Evolutionary conservation across 129 eudicot species (phyloP), one percentile per base, ranked within the genome.

Genomic region (Lactuca saligna): DNA sequence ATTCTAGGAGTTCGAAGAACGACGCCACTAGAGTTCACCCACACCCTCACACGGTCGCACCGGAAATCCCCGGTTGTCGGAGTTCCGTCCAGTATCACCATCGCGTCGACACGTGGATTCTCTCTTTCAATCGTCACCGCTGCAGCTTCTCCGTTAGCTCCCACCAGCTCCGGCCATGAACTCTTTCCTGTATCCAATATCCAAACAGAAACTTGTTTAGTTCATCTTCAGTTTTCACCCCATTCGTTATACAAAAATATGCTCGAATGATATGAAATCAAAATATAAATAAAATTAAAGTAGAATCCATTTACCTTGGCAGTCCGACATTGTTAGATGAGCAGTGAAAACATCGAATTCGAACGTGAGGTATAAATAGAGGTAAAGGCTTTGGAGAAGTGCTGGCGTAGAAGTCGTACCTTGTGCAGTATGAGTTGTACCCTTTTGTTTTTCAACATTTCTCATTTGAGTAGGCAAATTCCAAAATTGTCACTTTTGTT

Each of bases 121-220:
- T 86, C 81, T 61, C 57, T 72, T 82, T 83, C 88, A n/a, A 83
- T 78, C 14, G 13, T 75, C 32, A n/a, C 57, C 3, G 67, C 87
- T 0, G 85, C 91, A 0, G 8, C 74, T 17, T 65, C 62, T 34
- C 91, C 87, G 0, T 51, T 49, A n/a, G 2, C 17, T 8, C 85
- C 77, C 8, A 85, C 91, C 51, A 85, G 42, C 85, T 85, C 87
- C 33, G 91, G 87, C 87, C 85, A 85, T 57, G 68, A 74, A 58
- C 46, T 72, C 69, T 85, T 85, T 17, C 89, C 83, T 78, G 39
- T 48, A 50, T 17, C 68, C 69, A 4, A 34, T 68, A 57, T 32
- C 17, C 44, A 17, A 48, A 44, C 20, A 64, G 25, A n/a, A n/a
- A n/a, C n/a, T n/a, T 25, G 20, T 42, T 42, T 44, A 64, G 13